These are phyloP conservation scores for Mortierella sp. DNA, from an alignment of 371 early-diverging fungal genomes.

Conservation along the genomic window DNA sequence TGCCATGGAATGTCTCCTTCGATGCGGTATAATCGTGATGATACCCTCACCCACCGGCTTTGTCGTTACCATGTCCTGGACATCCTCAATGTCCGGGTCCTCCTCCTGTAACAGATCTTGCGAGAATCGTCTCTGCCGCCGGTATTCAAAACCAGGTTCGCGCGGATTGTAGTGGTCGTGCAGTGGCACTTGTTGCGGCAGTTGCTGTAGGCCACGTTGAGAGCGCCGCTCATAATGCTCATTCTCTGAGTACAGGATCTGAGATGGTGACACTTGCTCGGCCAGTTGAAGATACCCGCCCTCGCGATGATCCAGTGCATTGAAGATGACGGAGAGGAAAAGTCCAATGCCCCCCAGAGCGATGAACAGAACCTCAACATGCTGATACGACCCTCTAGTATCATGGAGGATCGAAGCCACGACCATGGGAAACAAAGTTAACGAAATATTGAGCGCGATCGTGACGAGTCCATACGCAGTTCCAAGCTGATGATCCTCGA, in stretches of 20 bases:
- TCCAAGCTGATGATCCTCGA: conserved; percentile 62
- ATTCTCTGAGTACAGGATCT: background rate
- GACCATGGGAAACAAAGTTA: conserved; percentile 69
- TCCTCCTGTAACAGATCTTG: conserved; percentile 16
- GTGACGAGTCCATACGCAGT: conserved; percentile 77
- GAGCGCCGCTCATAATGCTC: background rate
- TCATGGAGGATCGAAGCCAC: conserved; percentile 57
- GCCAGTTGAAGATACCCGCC: conserved; percentile 19
- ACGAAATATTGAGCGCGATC: conserved; percentile 67
- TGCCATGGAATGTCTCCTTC: conserved; percentile 44
- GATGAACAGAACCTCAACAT: conserved; percentile 32
- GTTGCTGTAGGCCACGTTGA: background rate
- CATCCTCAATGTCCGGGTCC: conserved; percentile 35
- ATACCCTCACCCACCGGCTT: conserved; percentile 48
- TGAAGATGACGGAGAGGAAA: conserved; percentile 26
- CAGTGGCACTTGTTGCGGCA: background rate
- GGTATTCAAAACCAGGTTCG: conserved; percentile 32
- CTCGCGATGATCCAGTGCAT: conserved; percentile 26
- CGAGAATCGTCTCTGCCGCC: conserved; percentile 22
- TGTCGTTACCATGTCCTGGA: conserved; percentile 40
- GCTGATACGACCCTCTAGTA: conserved; percentile 26
- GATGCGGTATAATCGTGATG: conserved; percentile 43
- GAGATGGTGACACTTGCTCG: background rate
- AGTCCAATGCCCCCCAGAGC: conserved; percentile 22
- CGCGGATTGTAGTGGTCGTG: conserved; percentile 22